Evolutionary conservation across 768 basidiomycete species (phyloP).

Genomic region (Lyophyllum semitale): DNA sequence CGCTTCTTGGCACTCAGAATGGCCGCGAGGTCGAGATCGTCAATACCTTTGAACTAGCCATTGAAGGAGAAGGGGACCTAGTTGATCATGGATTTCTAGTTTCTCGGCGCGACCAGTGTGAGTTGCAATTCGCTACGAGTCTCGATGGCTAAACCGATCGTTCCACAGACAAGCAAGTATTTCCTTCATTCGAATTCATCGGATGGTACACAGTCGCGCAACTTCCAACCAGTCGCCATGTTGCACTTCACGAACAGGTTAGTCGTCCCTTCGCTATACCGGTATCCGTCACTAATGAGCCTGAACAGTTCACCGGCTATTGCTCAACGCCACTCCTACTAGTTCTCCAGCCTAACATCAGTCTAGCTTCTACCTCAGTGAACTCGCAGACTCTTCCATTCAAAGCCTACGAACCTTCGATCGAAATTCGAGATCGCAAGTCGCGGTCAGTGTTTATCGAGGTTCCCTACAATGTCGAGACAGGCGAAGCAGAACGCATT

Average conservation of each 20-base stretch:
- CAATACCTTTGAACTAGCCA: conserved; percentile 91
- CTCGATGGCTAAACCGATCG: conserved; percentile 6
- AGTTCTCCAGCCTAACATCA: conserved; percentile 39
- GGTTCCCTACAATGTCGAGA: conserved; percentile 87
- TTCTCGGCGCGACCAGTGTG: conserved; percentile 86
- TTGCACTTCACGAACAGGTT: conserved; percentile 86
- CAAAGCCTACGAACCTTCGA: conserved; percentile 89
- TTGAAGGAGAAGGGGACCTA: conserved; percentile 53
- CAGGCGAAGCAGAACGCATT: conserved; percentile 97
- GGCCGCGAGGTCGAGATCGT: conserved; percentile 97
- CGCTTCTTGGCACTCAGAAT: conserved; percentile 89
- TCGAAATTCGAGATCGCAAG: conserved; percentile 80
- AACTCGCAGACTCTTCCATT: conserved; percentile 82
- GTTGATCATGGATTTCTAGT: conserved; percentile 85
- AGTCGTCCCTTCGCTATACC: conserved; percentile 6
- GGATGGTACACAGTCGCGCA: conserved; percentile 95
- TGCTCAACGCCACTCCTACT: conserved; percentile 91
- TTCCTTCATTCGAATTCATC: conserved; percentile 95
- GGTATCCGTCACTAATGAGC: neutral
- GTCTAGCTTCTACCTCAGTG: conserved; percentile 24
- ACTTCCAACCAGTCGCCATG: conserved; percentile 73
- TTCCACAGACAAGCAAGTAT: conserved; percentile 89
- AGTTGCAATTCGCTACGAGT: conserved; percentile 10
- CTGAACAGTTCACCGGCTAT: conserved; percentile 72
- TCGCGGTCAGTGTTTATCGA: conserved; percentile 82